Evolutionary conservation across 495 filamentous ascomycete species (phyloP).

Genomic region (Aspergillus ostianus): DNA sequence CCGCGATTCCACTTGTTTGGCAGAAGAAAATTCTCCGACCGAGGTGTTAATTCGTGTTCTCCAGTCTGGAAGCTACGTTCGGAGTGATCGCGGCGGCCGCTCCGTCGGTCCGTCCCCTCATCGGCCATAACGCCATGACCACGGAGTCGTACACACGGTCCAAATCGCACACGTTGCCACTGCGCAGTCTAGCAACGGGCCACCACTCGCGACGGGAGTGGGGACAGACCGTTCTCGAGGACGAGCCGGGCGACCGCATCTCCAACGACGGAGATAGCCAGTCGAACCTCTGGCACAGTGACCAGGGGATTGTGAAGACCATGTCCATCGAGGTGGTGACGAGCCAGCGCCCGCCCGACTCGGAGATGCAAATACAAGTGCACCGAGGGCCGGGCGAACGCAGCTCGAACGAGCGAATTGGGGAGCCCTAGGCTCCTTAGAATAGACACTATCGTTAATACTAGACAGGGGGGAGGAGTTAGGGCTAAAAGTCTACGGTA

Average conservation of each 20-base stretch:
- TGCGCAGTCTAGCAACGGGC: not conserved
- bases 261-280: constrained; percentile 3
- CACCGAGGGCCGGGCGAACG: not conserved
- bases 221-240: not conserved
- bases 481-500: not conserved
- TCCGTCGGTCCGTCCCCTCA: constrained; percentile 10
- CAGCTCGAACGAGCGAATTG: not conserved
- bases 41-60: no score
- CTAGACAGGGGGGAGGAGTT: not conserved
- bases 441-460: not conserved
- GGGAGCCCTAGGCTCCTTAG: not conserved
- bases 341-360: not conserved
- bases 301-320: constrained; percentile 4
- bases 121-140: constrained; percentile 15
- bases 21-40: no score
- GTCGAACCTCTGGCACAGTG: not conserved
- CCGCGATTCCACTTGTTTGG: no score
- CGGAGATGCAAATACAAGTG: not conserved
- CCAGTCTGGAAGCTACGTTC: constrained; percentile 5
- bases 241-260: not conserved
- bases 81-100: constrained; percentile 4
- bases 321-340: constrained; percentile 3
- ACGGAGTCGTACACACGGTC: constrained; percentile 8
- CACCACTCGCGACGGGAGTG: not conserved
- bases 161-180: constrained; percentile 8